Percentiles rank a stretch among this genome's conserved stretches.
These are phyloP conservation scores for Pachysandra terminalis DNA, from an alignment of 164 flowering plant species.

Conservation along the genomic window DNA sequence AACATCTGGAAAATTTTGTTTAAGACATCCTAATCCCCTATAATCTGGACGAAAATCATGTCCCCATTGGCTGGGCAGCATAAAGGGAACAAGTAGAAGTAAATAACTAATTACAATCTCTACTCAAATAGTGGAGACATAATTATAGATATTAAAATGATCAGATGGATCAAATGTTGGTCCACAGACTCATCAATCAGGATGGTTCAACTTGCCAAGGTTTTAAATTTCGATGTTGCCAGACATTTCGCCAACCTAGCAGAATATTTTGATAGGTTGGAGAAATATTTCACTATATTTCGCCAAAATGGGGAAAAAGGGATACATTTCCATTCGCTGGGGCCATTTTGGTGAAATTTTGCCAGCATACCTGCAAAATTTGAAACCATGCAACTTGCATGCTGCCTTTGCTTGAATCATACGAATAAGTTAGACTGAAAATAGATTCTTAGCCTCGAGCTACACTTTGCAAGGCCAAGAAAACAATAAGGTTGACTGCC, in stretches of 20 bases:
- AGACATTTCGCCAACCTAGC: no score
- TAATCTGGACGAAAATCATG: constrained; percentile 99
- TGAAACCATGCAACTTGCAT: no score
- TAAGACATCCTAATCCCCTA: constrained; percentile 79
- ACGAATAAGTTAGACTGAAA: not conserved
- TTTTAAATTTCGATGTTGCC: no score
- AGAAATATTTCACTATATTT: no score
- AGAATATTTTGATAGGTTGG: no score
- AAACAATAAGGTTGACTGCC: not conserved
- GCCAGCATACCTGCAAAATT: no score
- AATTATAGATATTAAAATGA: not conserved
- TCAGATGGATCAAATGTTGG: not conserved
- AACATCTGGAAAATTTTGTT: constrained; percentile 77
- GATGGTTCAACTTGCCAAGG: not conserved
- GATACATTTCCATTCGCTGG: no score
- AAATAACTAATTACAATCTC: not conserved
- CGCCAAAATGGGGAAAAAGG: no score
- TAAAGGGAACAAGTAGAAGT: constrained; percentile 1
- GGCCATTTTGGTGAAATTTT: no score
- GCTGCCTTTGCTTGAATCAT: no score
- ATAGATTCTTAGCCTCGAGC: not conserved
- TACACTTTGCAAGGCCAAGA: not conserved
- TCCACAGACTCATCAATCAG: not conserved
- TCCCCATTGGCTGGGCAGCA: constrained; percentile 88
- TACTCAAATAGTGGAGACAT: not conserved